A percentile compares a stretch with the other conserved stretches of the same genome.
These are phyloP conservation scores for Pichia cactophila DNA, from an alignment of 1,139 yeast species.

Conservation along the genomic window DNA sequence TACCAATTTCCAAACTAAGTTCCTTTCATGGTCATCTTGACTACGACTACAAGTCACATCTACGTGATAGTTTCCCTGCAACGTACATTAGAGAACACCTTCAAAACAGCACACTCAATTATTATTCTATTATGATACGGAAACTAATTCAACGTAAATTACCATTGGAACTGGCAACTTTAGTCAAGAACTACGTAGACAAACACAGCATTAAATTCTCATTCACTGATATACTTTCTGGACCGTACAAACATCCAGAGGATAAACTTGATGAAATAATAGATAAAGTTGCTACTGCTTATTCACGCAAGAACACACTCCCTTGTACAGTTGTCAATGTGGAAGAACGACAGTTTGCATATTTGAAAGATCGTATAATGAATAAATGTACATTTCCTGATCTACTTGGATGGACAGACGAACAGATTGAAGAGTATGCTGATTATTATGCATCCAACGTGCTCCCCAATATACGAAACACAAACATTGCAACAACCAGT, in stretches of 20 bases:
- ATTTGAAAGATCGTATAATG: slow-evolving; percentile 20
- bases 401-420: slow-evolving; percentile 35
- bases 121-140: slow-evolving; percentile 21
- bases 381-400: slow-evolving; percentile 22
- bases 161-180: slow-evolving; percentile 23
- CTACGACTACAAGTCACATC: slow-evolving; percentile 8
- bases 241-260: slow-evolving; percentile 23
- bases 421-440: slow-evolving; percentile 34
- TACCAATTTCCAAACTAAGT: slow-evolving; percentile 8
- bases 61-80: slow-evolving; percentile 5
- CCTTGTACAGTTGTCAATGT: slow-evolving; percentile 1
- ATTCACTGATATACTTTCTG: neutral
- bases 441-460: slow-evolving; percentile 34
- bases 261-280: slow-evolving; percentile 18
- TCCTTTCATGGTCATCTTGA: slow-evolving; percentile 11
- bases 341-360: neutral
- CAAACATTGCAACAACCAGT: slow-evolving; percentile 12
- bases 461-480: slow-evolving; percentile 22
- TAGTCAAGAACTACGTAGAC: slow-evolving; percentile 17
- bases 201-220: slow-evolving; percentile 8
- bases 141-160: slow-evolving; percentile 17
- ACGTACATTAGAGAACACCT: slow-evolving; percentile 6
- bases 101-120: slow-evolving; percentile 13
- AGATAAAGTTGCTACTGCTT: slow-evolving; percentile 23
- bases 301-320: slow-evolving; percentile 21